phyloP scores from a whole-genome alignment of 2,329 filamentous ascomycete genomes.

The Aspergillus ustus region DNA sequence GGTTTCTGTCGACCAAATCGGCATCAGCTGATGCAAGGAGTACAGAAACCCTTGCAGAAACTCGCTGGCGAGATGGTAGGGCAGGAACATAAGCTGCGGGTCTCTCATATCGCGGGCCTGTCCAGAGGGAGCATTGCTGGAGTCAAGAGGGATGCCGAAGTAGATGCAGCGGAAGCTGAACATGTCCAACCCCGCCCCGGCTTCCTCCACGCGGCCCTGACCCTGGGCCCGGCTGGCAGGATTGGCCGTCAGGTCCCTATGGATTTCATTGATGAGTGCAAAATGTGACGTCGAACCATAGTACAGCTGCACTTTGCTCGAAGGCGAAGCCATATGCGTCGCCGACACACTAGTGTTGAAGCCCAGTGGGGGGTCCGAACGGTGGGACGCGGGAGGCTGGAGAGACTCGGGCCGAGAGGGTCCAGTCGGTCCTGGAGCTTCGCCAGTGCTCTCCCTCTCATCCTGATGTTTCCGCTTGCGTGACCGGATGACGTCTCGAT shows the following conservation, averaged over 20 bases:
- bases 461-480: conserved; percentile 39
- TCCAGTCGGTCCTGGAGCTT: conserved; percentile 1
- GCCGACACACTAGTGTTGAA: conserved; percentile 53
- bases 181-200: conserved; percentile 43
- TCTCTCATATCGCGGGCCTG: conserved; percentile 25
- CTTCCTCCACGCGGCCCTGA: conserved; percentile 42
- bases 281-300: conserved; percentile 56
- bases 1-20: conserved; percentile 40
- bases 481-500: conserved; percentile 43
- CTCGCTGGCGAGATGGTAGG: conserved; percentile 42
- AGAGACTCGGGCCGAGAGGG: conserved; percentile 20
- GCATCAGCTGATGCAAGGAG: conserved; percentile 46
- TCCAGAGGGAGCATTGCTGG: conserved; percentile 33
- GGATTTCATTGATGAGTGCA: conserved; percentile 47
- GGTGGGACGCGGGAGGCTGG: conserved; percentile 21
- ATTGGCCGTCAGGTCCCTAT: conserved; percentile 37
- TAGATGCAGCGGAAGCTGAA: conserved; percentile 46
- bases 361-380: conserved; percentile 25
- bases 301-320: conserved; percentile 51
- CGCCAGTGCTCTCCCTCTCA: background rate
- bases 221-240: conserved; percentile 22
- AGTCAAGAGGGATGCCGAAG: conserved; percentile 46
- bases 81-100: conserved; percentile 42
- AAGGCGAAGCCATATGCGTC: conserved; percentile 52
- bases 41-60: conserved; percentile 49